Percentiles rank a stretch among this genome's conserved stretches.
Evolutionary conservation across 129 eudicot genomes (phyloP).

Genomic region (Arctium lappa): DNA sequence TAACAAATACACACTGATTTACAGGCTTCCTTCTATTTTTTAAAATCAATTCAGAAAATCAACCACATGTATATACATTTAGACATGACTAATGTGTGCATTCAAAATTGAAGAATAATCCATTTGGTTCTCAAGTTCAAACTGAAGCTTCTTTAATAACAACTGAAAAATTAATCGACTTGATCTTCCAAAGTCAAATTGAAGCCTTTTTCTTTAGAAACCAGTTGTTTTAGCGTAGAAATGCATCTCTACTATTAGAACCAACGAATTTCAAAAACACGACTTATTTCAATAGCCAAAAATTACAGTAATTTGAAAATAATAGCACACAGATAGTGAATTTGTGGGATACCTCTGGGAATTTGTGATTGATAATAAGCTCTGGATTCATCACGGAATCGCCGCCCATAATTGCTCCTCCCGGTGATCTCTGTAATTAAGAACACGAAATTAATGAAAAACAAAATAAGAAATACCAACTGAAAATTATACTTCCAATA

Average conservation of each 20-base stretch:
- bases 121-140: neutral
- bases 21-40: neutral
- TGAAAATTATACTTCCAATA: neutral
- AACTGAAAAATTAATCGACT: neutral
- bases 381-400: constrained; percentile 29
- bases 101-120: neutral
- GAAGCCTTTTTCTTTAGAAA: neutral
- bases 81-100: neutral
- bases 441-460: neutral
- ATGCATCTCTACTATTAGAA: neutral
- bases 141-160: neutral
- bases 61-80: neutral
- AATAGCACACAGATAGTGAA: neutral
- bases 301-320: neutral
- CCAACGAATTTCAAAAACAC: neutral
- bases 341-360: constrained; percentile 28
- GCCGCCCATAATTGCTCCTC: constrained; percentile 20
- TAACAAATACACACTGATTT: neutral
- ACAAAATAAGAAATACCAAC: neutral
- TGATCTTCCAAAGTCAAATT: neutral
- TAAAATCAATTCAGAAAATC: neutral
- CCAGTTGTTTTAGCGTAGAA: neutral
- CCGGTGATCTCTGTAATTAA: neutral
- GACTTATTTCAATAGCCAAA: neutral
- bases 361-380: constrained; percentile 27